A percentile compares a stretch with the other conserved stretches of the same genome.
These are phyloP conservation scores for Elaphomyces granulatus DNA, from an alignment of 495 filamentous ascomycete species.

Conservation along the genomic window DNA sequence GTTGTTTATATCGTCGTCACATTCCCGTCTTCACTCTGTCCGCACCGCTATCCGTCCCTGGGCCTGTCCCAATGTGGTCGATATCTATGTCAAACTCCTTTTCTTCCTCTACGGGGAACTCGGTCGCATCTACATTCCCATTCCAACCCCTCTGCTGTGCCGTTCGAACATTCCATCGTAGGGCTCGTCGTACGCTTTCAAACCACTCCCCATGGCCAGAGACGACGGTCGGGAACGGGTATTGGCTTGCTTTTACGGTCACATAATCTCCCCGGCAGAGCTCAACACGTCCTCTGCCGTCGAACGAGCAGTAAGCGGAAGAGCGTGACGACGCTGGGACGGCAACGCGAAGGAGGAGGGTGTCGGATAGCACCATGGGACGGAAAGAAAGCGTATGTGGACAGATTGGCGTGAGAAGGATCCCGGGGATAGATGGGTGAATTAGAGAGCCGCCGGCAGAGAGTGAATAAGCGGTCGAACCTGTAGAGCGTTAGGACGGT, in stretches of 20 bases:
- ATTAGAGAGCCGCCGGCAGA: constrained; percentile 92
- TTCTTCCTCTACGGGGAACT: constrained; percentile 30
- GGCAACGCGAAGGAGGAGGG: constrained; percentile 72
- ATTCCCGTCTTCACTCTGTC: constrained; percentile 48
- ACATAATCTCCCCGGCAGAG: constrained; percentile 85
- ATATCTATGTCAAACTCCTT: constrained; percentile 58
- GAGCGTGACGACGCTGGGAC: constrained; percentile 74
- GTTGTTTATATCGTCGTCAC: no score
- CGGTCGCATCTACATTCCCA: constrained; percentile 21
- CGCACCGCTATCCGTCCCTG: constrained; percentile 36
- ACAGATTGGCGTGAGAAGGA: constrained; percentile 94
- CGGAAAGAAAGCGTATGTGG: constrained; percentile 94
- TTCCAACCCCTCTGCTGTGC: constrained; percentile 75
- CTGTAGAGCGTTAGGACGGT: constrained; percentile 18
- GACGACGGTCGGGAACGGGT: constrained; percentile 90
- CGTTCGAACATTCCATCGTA: constrained; percentile 84
- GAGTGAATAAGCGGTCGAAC: constrained; percentile 88
- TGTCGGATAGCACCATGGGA: constrained; percentile 97
- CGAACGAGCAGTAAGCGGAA: constrained; percentile 89
- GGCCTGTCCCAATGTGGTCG: constrained; percentile 56
- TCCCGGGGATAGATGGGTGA: constrained; percentile 92
- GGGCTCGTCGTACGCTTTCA: constrained; percentile 73
- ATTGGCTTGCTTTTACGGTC: constrained; percentile 83
- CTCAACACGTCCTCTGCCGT: constrained; percentile 90
- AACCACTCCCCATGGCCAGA: constrained; percentile 76